phyloP scores from a whole-genome alignment of 192 early-diverging fungal species.

The Podila horticola region DNA sequence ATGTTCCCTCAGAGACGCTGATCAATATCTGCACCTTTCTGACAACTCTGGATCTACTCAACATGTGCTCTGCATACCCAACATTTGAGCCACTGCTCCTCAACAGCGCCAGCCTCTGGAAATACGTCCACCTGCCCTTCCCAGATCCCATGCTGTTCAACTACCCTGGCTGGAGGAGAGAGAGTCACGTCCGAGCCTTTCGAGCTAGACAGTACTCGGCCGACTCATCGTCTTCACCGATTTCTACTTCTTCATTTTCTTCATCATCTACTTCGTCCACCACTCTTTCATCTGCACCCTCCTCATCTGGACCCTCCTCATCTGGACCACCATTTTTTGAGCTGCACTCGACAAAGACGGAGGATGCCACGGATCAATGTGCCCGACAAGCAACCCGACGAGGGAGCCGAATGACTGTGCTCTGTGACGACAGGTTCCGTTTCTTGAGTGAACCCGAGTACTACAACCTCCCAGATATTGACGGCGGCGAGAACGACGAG shows the following conservation, averaged over 20 bases:
- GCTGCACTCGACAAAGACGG: too few relatives aligned
- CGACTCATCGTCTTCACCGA: too few relatives aligned
- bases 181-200: neutral
- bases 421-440: constrained; percentile 14
- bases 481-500: constrained; percentile 2
- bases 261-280: neutral
- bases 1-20: constrained; percentile 14
- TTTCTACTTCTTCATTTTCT: too few relatives aligned
- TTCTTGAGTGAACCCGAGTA: constrained; percentile 11
- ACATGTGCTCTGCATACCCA: constrained; percentile 24
- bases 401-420: neutral
- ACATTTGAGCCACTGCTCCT: constrained; percentile 10
- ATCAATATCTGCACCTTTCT: constrained; percentile 20
- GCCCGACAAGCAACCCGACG: neutral
- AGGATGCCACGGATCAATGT: too few relatives aligned
- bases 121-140: constrained; percentile 19
- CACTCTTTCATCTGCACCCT: neutral
- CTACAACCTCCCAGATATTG: constrained; percentile 9
- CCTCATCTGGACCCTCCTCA: neutral
- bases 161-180: constrained; percentile 32
- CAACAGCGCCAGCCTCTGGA: constrained; percentile 12
- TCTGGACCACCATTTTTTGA: neutral
- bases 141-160: constrained; percentile 24
- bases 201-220: too few relatives aligned
- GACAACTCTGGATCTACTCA: constrained; percentile 24